These are phyloP conservation scores for Diplodia sapinea DNA, from an alignment of 2,329 filamentous ascomycete species.

Conservation along the genomic window DNA sequence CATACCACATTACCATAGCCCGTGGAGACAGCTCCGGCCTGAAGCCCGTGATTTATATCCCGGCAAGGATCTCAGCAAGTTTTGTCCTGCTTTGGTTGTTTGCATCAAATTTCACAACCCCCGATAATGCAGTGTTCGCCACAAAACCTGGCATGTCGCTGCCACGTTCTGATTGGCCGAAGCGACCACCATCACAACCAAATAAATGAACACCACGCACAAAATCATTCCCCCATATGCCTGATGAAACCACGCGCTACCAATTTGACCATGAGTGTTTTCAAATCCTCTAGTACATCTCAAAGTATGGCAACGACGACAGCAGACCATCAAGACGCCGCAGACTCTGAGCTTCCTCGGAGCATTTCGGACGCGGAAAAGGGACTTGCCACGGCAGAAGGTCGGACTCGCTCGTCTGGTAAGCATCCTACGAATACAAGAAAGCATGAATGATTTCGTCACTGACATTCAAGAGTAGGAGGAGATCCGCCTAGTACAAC, in stretches of 20 bases:
- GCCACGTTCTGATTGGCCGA: constrained; percentile 2
- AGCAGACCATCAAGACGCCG: neutral
- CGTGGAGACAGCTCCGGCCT: too few species aligned
- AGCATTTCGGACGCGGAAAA: constrained; percentile 7
- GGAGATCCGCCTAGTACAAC: neutral
- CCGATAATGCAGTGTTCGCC: neutral
- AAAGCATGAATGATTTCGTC: neutral
- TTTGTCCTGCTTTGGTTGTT: neutral
- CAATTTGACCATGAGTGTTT: neutral
- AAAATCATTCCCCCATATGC: neutral
- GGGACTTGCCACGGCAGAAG: neutral
- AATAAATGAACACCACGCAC: constrained; percentile 10
- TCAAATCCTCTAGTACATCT: neutral
- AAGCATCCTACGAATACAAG: neutral
- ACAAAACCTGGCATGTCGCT: constrained; percentile 9
- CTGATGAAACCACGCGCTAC: neutral
- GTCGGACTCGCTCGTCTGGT: neutral
- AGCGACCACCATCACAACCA: neutral
- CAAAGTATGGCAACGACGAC: neutral
- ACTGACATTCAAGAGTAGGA: neutral
- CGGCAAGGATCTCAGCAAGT: too few species aligned
- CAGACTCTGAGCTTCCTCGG: neutral
- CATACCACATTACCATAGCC: too few species aligned
- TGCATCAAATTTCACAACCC: neutral
- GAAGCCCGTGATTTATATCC: too few species aligned